Base-by-base conservation (phyloP, 352 stramenopile species). In the Globisporangium heterothallicum region DNA sequence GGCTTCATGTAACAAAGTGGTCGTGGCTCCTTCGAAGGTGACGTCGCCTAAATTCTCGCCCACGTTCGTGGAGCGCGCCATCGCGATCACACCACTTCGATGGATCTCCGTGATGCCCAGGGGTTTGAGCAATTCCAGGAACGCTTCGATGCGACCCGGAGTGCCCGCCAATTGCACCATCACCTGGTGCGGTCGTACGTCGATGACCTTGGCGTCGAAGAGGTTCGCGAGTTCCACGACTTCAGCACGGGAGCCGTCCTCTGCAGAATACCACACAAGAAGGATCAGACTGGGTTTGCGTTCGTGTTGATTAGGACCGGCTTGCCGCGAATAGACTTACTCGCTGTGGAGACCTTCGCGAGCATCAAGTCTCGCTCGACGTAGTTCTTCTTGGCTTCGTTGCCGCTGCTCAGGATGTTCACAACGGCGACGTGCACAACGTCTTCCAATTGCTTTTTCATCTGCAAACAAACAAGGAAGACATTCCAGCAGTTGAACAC, bases 331-430 rank as follows among this genome's bases (percentile, higher is more conserved):
- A n/a, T 40, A n/a, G 2, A 82, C 73, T 63, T 70, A 89, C 78
- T 67, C 49, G 62, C 66, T 24, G 83, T 93, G 25, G 83, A 91
- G 25, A 91, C 76, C 63, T 93, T 93, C 53, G 83, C 83, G 38
- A 93, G 78, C 79, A 91, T 91, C 56, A 93, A 63, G 53, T 93
- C 83, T n/a, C 83, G 73, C 68, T 93, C 83, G 34, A 93, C 80
- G 54, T 88, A 88, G 66, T 86, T 88, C 58, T 88, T 88, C 59
- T 88, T 62, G 29, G 64, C 55, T 19, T 78, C 70, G 24, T 66
- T 59, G 50, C 77, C 72, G 44, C 72, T 84, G 61, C 75, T 91
- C 51, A 93, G 63, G 53, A 93, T 91, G 63, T 91, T 93, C 36
- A 91, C 83, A 25, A 90, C 83, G 4, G 79, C 83, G 18, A 93